Base-by-base conservation (phyloP, 192 early-diverging fungal genomes). In the Coemansia sp. region DNA sequence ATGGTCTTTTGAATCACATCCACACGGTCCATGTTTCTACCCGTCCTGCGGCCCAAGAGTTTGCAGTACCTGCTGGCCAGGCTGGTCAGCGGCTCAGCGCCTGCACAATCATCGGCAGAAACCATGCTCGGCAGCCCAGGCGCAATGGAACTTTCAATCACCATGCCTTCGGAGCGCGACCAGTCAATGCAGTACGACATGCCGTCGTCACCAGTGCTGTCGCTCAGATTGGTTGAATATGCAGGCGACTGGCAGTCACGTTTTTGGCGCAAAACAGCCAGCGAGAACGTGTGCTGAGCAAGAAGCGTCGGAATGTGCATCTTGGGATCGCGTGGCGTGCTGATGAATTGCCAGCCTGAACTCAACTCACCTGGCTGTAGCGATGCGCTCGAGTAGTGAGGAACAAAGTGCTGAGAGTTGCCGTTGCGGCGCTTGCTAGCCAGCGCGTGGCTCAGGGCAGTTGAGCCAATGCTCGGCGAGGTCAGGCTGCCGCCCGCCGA, bases 111-210 rank as follows among this genome's bases (percentile, higher is more conserved):
- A 14, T 48, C 46, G 9, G 53, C 42, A 2, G 57, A 48, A 15
- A 60, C 64, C 26, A 51, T 25, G 50, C 51, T 31, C 11, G 61
- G 57, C 20, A 64, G 55, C 12, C 71, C 65, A 5, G 65, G 50
- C 1, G 44, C 9, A 2, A 36, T 19, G 8, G 73, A 31, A 28
- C 67, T 46, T 47, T 74, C 65, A 20, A 81, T 65, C 1, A 81
- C 72, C 20, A 81, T 52, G n/a, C 72, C 78, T 15, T 74, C 72
- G 1, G 78, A 66, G 11, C 78, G 78, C 5, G 78, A 66, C 78
- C 78, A 81, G 62, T 81, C 78, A 23, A 81, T 81, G 59, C 78
- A 81, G 59, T 81, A 81, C 4, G 78, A 61, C 71, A 81, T 68
- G 11, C 40, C 34, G 3, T 55, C 48, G 36, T 19, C 47, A 5